Base-by-base conservation (phyloP, 371 early-diverging fungal species). In the Capniomyces stellatus region DNA sequence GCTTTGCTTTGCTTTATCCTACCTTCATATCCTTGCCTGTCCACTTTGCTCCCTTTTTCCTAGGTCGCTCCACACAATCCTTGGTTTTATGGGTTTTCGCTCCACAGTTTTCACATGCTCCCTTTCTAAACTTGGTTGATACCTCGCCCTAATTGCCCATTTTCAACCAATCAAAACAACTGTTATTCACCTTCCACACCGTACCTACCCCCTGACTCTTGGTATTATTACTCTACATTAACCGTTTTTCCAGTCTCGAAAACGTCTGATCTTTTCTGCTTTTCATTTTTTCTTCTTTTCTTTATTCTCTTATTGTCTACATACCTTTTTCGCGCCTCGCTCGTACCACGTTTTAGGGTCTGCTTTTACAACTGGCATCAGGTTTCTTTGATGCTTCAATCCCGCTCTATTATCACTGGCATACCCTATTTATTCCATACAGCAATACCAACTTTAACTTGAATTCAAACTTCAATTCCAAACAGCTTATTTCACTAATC, bases 51-150 rank as follows among this genome's bases (percentile, higher is more conserved):
- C 88, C 89, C 46, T 71, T 74, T 55, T 82, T 85, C 40, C 97
- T 72, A 30, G 96, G 96, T 46, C 96, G 71, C 52, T 97, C 98
- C 44, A 94, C 73, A 61, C 98, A 97, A 46, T 92, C 92, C 57
- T 73, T 83, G 15, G 91, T 82, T 60, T 85, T 88, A 64, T 97
- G 98, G 8, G 88, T 78, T 72, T 82, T 71, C n/a, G 93, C 91
- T 25, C 98, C 98, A 63, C 94, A 92, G 63, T 89, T 94, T 46
- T 87, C 89, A 61, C 98, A 97, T 10, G 93, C 93, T 0, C 95
- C 95, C 60, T 88, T 90, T 43, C 93, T 77, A 66, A 42, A 64
- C 40, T 57, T 61, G 15, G 43, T 57, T 0, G 66, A 22, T 13
- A 54, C 63, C 13, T 39, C 13, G 15, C 58, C 59, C 8, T 41